Percentiles rank a stretch among this genome's conserved stretches.
phyloP scores from a whole-genome alignment of 2,329 filamentous ascomycete species.

The Xylariaceae sp. region DNA sequence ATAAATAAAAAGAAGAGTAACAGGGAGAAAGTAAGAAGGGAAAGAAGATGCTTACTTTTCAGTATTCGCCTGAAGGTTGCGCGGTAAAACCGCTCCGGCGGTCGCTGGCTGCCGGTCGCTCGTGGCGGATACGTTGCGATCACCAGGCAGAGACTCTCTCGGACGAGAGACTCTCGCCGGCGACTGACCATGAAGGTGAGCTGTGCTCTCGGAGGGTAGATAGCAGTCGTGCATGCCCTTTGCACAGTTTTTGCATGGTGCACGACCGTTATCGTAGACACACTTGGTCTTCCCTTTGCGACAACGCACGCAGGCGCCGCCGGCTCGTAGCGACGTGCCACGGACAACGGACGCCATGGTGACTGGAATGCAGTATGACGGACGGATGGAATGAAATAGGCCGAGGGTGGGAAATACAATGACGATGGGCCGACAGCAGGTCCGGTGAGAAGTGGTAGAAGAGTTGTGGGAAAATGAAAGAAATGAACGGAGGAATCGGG shows the following conservation, averaged over 20 bases:
- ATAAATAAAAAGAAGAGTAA: no score
- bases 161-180: conserved; percentile 60
- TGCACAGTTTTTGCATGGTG: conserved; percentile 69
- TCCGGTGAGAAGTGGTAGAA: conserved; percentile 34
- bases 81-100: conserved; percentile 50
- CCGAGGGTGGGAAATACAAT: conserved; percentile 7
- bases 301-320: conserved; percentile 67
- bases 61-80: conserved; percentile 53
- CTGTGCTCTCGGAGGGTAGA: conserved; percentile 65
- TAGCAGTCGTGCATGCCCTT: conserved; percentile 71
- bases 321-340: conserved; percentile 65
- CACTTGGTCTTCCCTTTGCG: conserved; percentile 70
- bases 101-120: conserved; percentile 55
- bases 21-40: conserved; percentile 16
- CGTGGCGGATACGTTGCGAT: conserved; percentile 54
- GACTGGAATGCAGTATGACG: neutral
- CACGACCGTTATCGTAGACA: conserved; percentile 67
- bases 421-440: conserved; percentile 35
- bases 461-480: conserved; percentile 35
- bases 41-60: conserved; percentile 60
- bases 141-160: conserved; percentile 61
- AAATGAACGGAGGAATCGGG: conserved; percentile 41
- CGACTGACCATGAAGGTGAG: conserved; percentile 65
- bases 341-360: conserved; percentile 59
- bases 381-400: conserved; percentile 4